phyloP scores from a whole-genome alignment of 73 alveolate genomes.

The Durusdinium trenchii region DNA sequence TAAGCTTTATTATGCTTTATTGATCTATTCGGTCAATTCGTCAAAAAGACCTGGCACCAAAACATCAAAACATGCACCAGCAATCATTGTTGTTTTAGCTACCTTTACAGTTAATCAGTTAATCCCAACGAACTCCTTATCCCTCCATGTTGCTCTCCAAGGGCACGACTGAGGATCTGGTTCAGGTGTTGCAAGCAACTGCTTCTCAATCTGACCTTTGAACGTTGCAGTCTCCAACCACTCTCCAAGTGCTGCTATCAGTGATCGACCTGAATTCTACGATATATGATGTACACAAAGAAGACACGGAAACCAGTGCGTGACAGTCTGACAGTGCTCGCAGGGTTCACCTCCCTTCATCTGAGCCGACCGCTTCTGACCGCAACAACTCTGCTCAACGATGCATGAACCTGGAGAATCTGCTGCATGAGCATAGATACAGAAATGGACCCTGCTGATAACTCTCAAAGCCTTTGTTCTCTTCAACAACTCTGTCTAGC shows the following conservation, averaged over 20 bases:
- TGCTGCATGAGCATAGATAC: too few relatives aligned
- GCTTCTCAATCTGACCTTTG: conserved; percentile 81
- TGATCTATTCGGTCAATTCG: too few relatives aligned
- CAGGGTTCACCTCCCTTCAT: background rate
- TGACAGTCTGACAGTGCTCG: background rate
- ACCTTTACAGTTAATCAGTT: too few relatives aligned
- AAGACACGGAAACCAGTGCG: background rate
- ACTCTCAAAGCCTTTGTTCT: too few relatives aligned
- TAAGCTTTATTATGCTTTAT: too few relatives aligned
- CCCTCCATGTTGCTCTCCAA: too few relatives aligned
- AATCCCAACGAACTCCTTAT: too few relatives aligned
- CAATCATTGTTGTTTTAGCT: too few relatives aligned
- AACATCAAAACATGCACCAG: too few relatives aligned
- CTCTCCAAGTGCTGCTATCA: background rate
- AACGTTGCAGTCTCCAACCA: background rate
- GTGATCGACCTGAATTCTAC: background rate
- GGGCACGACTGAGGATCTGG: conserved; percentile 54
- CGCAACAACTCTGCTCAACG: conserved; percentile 12
- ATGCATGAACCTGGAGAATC: conserved; percentile 36
- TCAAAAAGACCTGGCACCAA: too few relatives aligned
- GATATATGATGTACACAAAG: background rate
- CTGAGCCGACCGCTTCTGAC: conserved; percentile 12
- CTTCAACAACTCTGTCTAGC: too few relatives aligned
- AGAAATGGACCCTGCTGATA: too few relatives aligned
- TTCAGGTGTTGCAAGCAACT: conserved; percentile 60